phyloP scores from a whole-genome alignment of 257 asterid genomes.

The Solanum medicagineum region DNA sequence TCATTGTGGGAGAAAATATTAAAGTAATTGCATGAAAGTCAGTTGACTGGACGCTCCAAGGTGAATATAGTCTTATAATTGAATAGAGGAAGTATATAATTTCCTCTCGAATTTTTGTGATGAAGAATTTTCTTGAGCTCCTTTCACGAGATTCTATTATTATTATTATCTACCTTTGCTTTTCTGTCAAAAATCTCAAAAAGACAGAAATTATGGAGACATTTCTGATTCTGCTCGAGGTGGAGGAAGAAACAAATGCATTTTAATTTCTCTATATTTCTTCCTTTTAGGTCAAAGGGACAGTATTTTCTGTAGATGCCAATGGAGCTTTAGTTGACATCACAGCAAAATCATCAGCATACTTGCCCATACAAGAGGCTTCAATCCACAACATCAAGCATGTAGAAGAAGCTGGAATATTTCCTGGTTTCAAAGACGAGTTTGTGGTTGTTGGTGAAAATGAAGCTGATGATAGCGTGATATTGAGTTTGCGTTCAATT shows the following conservation, averaged over 20 bases:
- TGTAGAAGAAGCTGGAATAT: conserved; percentile 79
- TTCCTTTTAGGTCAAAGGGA: conserved; percentile 64
- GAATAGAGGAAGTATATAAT: background rate
- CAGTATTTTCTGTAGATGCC: conserved; percentile 51
- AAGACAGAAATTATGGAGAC: background rate
- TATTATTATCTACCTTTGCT: background rate
- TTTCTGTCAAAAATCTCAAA: background rate
- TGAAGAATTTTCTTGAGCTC: background rate
- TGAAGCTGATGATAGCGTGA: conserved; percentile 77
- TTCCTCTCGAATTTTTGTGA: background rate
- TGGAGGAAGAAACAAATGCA: background rate
- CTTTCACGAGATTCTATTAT: background rate
- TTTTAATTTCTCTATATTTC: background rate
- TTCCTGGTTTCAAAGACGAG: conserved; percentile 77
- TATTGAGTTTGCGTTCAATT: conserved; percentile 69
- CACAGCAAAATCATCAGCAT: conserved; percentile 86
- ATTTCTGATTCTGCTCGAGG: background rate
- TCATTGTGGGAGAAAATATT: background rate
- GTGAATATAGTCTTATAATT: background rate
- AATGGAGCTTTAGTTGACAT: conserved; percentile 91
- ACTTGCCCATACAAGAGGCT: conserved; percentile 78
- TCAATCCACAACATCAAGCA: conserved; percentile 60
- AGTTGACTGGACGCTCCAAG: background rate
- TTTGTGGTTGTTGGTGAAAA: conserved; percentile 63
- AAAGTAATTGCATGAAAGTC: background rate